These are phyloP conservation scores for Candida nanaspora DNA, from an alignment of 805 yeast genomes.

Conservation along the genomic window DNA sequence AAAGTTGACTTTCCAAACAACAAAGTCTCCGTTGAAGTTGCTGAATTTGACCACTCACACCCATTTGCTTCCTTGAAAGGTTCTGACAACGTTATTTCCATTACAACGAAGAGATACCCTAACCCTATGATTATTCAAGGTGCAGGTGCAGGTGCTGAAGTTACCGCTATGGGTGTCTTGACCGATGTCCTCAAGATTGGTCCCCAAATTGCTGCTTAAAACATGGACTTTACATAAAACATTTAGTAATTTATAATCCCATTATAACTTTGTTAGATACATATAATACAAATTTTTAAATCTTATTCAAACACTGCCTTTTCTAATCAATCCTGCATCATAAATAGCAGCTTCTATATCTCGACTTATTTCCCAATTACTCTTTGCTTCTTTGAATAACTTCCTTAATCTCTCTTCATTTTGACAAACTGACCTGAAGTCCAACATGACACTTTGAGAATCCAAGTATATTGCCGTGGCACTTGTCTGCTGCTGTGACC, in stretches of 20 bases:
- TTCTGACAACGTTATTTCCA: constrained; percentile 90
- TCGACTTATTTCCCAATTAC: constrained; percentile 32
- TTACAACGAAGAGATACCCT: constrained; percentile 84
- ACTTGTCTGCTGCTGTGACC: constrained; percentile 13
- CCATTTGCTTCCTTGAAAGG: constrained; percentile 96
- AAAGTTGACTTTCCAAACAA: constrained; percentile 70
- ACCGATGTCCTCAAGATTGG: constrained; percentile 92
- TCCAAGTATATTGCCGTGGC: constrained; percentile 36
- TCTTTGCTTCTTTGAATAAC: constrained; percentile 54
- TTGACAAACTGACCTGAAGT: constrained; percentile 57
- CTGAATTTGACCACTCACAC: constrained; percentile 79
- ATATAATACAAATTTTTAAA: not conserved
- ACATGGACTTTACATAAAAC: too few species aligned
- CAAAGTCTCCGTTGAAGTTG: constrained; percentile 78
- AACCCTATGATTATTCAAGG: constrained; percentile 96
- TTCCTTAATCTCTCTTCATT: constrained; percentile 39
- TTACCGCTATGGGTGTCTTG: constrained; percentile 75
- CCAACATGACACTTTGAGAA: constrained; percentile 67
- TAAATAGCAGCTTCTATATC: constrained; percentile 20
- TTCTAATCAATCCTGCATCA: constrained; percentile 4
- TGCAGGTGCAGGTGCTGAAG: constrained; percentile 84
- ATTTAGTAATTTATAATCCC: too few species aligned
- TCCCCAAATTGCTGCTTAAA: constrained; percentile 58
- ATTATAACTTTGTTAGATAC: not conserved
- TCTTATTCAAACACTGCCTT: not conserved